Conservation (phyloP, 192 early-diverging fungal species). For the Coemansia sp. region DNA sequence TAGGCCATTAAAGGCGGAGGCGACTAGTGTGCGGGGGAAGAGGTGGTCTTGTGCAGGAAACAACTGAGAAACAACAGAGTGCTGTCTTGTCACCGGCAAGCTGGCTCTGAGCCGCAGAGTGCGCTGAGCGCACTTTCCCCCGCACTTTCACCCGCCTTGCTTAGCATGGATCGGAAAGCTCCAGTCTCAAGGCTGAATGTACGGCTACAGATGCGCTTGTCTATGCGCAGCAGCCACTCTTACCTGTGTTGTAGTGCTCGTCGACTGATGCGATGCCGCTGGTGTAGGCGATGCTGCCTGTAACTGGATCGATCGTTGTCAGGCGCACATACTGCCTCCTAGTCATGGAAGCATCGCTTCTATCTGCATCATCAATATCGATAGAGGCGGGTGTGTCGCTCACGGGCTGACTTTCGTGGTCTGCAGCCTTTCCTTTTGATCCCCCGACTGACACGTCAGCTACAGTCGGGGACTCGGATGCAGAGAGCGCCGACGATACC, state of each 20-base stretch:
- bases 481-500: constrained; percentile 32
- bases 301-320: constrained; percentile 46
- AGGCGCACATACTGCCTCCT: constrained; percentile 33
- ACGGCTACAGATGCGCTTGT: background rate
- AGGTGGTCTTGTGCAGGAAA: too few species aligned
- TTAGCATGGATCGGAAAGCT: background rate
- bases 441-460: background rate
- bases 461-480: constrained; percentile 3
- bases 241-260: constrained; percentile 33
- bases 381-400: too few species aligned
- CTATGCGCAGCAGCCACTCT: background rate
- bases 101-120: background rate
- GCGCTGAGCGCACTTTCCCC: background rate
- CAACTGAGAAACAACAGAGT: too few species aligned
- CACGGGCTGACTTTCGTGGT: background rate
- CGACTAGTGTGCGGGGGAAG: constrained; percentile 4
- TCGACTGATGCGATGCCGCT: background rate
- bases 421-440: background rate
- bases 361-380: constrained; percentile 2
- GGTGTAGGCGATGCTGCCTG: constrained; percentile 19
- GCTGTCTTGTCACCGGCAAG: background rate
- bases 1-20: background rate
- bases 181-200: background rate
- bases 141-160: background rate
- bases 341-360: background rate